Percentiles rank a stretch among this genome's conserved stretches.
phyloP scores from a whole-genome alignment of 306 rosid genomes.

The Quercus mongolica region DNA sequence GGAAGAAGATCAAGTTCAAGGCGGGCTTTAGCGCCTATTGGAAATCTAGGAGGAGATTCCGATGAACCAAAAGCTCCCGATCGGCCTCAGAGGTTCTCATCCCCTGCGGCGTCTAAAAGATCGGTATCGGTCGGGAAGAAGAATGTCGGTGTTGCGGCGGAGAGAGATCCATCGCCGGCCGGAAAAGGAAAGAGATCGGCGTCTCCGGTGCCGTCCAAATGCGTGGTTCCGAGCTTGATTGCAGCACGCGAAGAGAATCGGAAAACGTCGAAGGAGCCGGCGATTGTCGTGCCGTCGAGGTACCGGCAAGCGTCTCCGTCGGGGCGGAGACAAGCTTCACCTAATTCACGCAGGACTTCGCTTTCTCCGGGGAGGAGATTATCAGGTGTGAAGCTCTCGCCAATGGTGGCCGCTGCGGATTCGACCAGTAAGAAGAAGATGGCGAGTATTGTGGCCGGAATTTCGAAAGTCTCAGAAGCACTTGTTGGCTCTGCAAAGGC shows the following conservation, averaged over 20 bases:
- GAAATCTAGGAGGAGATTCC: constrained; percentile 20
- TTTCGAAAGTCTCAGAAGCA: constrained; percentile 72
- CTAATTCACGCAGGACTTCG: constrained; percentile 65
- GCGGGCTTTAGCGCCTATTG: constrained; percentile 52
- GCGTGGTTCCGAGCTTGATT: constrained; percentile 78
- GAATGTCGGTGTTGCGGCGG: constrained; percentile 22
- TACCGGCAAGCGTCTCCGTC: constrained; percentile 84
- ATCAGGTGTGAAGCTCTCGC: constrained; percentile 70
- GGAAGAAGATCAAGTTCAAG: constrained; percentile 22
- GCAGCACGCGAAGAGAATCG: constrained; percentile 77
- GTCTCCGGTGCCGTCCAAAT: constrained; percentile 89
- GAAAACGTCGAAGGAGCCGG: constrained; percentile 54
- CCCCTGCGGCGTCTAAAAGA: constrained; percentile 77
- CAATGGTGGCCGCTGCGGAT: constrained; percentile 40
- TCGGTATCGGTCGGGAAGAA: constrained; percentile 54
- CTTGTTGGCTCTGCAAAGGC: constrained; percentile 64
- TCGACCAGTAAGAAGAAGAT: constrained; percentile 69
- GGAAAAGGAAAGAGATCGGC: constrained; percentile 75
- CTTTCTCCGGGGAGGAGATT: constrained; percentile 81
- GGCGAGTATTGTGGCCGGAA: constrained; percentile 56
- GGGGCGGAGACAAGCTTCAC: constrained; percentile 81
- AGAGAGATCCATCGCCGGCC: constrained; percentile 81
- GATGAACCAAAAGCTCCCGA: constrained; percentile 26
- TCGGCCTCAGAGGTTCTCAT: constrained; percentile 66
- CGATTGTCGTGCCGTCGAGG: constrained; percentile 91